A percentile compares a stretch with the other conserved stretches of the same genome.
phyloP scores from a whole-genome alignment of 2,329 filamentous ascomycete species.

The Paecilomyces sp. region DNA sequence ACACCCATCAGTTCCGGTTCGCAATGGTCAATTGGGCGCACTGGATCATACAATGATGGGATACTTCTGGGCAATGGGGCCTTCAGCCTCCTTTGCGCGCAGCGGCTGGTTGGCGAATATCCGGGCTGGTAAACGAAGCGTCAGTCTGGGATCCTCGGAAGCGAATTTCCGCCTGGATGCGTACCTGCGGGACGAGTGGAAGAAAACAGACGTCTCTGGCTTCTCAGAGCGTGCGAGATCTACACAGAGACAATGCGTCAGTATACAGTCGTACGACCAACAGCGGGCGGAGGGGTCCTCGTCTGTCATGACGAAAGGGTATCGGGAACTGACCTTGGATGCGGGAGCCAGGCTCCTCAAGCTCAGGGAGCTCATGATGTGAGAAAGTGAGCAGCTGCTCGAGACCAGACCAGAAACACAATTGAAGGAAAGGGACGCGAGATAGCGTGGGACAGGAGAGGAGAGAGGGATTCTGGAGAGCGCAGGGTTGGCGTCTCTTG shows the following conservation, averaged over 20 bases:
- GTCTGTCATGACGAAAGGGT: constrained; percentile 13
- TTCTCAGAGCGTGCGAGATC: constrained; percentile 58
- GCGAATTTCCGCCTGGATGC: constrained; percentile 24
- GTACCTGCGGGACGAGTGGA: constrained; percentile 73
- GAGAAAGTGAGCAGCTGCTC: constrained; percentile 11
- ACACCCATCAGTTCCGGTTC: constrained; percentile 14
- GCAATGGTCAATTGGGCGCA: neutral
- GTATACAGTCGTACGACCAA: constrained; percentile 9
- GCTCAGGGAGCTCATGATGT: constrained; percentile 44
- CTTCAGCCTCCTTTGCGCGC: constrained; percentile 86
- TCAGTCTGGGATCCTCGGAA: neutral
- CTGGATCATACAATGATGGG: constrained; percentile 71
- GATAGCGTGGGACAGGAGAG: constrained; percentile 12
- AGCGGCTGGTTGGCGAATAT: constrained; percentile 81
- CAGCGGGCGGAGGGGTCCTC: constrained; percentile 6
- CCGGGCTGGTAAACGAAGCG: constrained; percentile 51
- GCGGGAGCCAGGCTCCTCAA: constrained; percentile 44
- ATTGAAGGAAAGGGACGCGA: constrained; percentile 10
- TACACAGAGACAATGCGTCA: constrained; percentile 29
- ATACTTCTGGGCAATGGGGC: constrained; percentile 83
- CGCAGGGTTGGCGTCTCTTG: constrained; percentile 2
- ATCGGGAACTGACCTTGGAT: constrained; percentile 36
- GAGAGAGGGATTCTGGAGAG: constrained; percentile 12
- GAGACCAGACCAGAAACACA: constrained; percentile 13
- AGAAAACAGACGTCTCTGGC: constrained; percentile 72